Percentiles rank a stretch among this genome's conserved stretches.
These are phyloP conservation scores for Vigna mungo DNA, from an alignment of 306 rosid genomes.

Conservation along the genomic window DNA sequence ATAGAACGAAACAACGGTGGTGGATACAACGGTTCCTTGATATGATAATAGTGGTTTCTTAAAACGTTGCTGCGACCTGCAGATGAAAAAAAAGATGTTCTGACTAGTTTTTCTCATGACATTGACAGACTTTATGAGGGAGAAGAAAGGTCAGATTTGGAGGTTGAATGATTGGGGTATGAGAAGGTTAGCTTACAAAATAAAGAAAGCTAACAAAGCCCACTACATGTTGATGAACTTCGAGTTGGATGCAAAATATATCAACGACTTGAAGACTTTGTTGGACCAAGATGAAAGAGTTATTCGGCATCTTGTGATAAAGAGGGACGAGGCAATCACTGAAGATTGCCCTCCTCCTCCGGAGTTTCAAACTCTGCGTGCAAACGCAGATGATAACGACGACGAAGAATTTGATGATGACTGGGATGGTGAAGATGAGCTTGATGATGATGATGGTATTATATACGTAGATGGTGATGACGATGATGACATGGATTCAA, in stretches of 20 bases:
- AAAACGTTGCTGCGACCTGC: not conserved
- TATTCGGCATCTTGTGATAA: slow-evolving; percentile 84
- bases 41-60: not conserved
- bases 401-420: slow-evolving; percentile 45
- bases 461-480: slow-evolving; percentile 44
- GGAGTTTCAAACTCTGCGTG: slow-evolving; percentile 58
- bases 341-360: slow-evolving; percentile 97
- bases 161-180: slow-evolving; percentile 92
- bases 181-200: slow-evolving; percentile 84
- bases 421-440: slow-evolving; percentile 48
- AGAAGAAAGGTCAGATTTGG: slow-evolving; percentile 91
- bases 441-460: slow-evolving; percentile 49
- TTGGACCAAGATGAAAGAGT: slow-evolving; percentile 89
- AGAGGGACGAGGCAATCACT: slow-evolving; percentile 83
- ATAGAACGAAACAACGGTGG: not conserved
- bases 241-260: slow-evolving; percentile 84
- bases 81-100: not conserved
- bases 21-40: not conserved
- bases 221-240: slow-evolving; percentile 88
- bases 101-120: slow-evolving; percentile 33
- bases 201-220: slow-evolving; percentile 78
- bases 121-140: slow-evolving; percentile 77
- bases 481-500: slow-evolving; percentile 35
- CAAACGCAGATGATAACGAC: slow-evolving; percentile 55
- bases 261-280: slow-evolving; percentile 83